Percentiles rank a stretch among this genome's conserved stretches.
phyloP scores from a whole-genome alignment of 352 stramenopile species.

The Globisporangium cederbergense region DNA sequence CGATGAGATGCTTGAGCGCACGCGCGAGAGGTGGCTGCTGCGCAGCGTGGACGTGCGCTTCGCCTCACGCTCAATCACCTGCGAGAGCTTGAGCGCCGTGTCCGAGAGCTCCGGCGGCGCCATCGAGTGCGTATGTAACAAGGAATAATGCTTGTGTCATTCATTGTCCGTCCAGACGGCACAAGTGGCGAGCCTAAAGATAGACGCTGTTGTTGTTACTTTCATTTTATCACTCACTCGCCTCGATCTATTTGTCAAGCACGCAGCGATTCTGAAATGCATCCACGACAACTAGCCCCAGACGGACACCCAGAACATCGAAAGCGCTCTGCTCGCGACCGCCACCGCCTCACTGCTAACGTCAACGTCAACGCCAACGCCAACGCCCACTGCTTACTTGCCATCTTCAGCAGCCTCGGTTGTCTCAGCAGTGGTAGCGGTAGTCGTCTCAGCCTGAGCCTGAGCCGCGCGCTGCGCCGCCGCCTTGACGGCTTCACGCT shows the following conservation, averaged over 20 bases:
- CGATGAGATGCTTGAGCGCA: slow-evolving; percentile 30
- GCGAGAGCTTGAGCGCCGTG: slow-evolving; percentile 59
- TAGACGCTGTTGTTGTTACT: neutral
- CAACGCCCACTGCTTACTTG: neutral
- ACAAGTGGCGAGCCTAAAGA: neutral
- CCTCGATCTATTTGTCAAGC: too few species aligned
- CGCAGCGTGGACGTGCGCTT: slow-evolving; percentile 33
- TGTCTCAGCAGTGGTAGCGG: neutral
- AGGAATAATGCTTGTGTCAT: neutral
- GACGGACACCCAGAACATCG: neutral
- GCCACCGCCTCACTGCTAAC: too few species aligned
- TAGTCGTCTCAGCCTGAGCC: neutral
- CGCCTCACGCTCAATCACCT: slow-evolving; percentile 62
- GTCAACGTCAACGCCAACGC: neutral
- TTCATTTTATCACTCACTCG: neutral
- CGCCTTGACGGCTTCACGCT: slow-evolving; percentile 36
- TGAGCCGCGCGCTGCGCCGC: slow-evolving; percentile 16
- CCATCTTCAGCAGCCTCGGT: slow-evolving; percentile 4
- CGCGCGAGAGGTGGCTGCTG: slow-evolving; percentile 25
- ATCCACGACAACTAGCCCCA: neutral
- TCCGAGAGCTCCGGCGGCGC: slow-evolving; percentile 35
- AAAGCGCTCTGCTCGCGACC: neutral
- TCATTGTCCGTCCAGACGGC: neutral
- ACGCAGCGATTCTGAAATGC: neutral
- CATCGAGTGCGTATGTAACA: neutral